A percentile compares a stretch with the other conserved stretches of the same genome.
These are phyloP conservation scores for Oryza longistaminata DNA, from an alignment of 176 grass and related monocot genomes.

Conservation along the genomic window DNA sequence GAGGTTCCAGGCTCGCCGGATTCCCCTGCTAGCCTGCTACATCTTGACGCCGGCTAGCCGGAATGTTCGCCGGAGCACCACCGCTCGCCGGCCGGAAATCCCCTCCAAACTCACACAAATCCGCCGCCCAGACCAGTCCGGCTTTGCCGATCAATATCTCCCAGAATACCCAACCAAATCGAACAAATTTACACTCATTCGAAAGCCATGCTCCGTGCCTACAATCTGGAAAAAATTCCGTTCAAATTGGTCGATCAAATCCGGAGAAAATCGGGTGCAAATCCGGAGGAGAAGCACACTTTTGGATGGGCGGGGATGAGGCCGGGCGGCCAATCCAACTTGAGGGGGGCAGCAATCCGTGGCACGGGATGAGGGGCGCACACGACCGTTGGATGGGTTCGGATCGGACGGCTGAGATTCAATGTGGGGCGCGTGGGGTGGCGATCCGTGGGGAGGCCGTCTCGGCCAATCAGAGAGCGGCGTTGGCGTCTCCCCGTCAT, in stretches of 20 bases:
- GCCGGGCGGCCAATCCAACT: neutral
- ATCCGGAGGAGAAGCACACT: constrained; percentile 83
- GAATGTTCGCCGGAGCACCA: constrained; percentile 32
- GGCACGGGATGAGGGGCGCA: neutral
- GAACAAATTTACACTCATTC: neutral
- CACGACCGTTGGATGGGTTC: constrained; percentile 21
- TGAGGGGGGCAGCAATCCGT: constrained; percentile 44
- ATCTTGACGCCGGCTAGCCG: accelerated
- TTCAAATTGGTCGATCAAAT: accelerated
- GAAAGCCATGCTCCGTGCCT: constrained; percentile 34
- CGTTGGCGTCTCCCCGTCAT: constrained; percentile 21
- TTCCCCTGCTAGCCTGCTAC: constrained; percentile 28
- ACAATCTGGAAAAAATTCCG: neutral
- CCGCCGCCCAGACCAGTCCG: constrained; percentile 49
- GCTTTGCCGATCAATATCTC: constrained; percentile 44
- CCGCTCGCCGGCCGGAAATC: constrained; percentile 47
- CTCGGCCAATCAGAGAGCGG: constrained; percentile 52
- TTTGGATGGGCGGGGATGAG: neutral
- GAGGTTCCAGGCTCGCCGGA: accelerated
- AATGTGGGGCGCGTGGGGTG: constrained; percentile 7
- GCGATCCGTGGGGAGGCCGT: constrained; percentile 55
- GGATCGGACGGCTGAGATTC: constrained; percentile 47
- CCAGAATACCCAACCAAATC: neutral
- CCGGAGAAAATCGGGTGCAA: constrained; percentile 42
- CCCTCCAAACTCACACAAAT: constrained; percentile 62